phyloP scores from a whole-genome alignment of 352 stramenopile genomes.

The Phytophthora podocarpi region DNA sequence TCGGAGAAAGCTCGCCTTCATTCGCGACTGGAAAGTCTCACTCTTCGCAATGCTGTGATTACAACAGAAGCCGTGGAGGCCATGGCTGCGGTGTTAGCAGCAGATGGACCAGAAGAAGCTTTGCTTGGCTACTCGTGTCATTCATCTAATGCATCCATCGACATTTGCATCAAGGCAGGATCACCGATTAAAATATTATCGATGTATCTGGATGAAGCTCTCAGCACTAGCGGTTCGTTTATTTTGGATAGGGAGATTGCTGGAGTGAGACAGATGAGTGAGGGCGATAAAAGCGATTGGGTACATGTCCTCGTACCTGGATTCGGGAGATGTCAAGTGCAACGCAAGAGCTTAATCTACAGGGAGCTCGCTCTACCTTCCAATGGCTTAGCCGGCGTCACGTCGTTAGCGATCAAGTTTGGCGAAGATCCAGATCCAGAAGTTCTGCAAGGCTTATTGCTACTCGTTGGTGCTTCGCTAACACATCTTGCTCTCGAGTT shows the following conservation, averaged over 20 bases:
- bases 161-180: conserved; percentile 20
- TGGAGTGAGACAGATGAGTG: conserved; percentile 11
- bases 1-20: conserved; percentile 34
- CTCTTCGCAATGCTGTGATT: conserved; percentile 22
- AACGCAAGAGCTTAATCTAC: conserved; percentile 1
- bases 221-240: neutral
- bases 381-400: conserved; percentile 28
- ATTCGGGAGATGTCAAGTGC: conserved; percentile 28
- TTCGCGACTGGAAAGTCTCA: conserved; percentile 26
- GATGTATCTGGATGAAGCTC: conserved; percentile 12
- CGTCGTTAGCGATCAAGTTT: conserved; percentile 26
- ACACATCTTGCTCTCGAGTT: conserved; percentile 26
- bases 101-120: conserved; percentile 25
- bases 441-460: conserved; percentile 20
- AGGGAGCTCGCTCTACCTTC: conserved; percentile 12
- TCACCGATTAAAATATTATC: neutral
- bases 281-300: neutral
- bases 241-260: conserved; percentile 18
- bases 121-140: conserved; percentile 4
- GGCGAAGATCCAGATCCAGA: conserved; percentile 21
- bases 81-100: conserved; percentile 24
- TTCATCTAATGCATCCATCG: conserved; percentile 3
- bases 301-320: conserved; percentile 23
- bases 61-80: conserved; percentile 23
- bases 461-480: conserved; percentile 27